These are phyloP conservation scores for Benincasa hispida DNA, from an alignment of 306 rosid genomes.

Conservation along the genomic window DNA sequence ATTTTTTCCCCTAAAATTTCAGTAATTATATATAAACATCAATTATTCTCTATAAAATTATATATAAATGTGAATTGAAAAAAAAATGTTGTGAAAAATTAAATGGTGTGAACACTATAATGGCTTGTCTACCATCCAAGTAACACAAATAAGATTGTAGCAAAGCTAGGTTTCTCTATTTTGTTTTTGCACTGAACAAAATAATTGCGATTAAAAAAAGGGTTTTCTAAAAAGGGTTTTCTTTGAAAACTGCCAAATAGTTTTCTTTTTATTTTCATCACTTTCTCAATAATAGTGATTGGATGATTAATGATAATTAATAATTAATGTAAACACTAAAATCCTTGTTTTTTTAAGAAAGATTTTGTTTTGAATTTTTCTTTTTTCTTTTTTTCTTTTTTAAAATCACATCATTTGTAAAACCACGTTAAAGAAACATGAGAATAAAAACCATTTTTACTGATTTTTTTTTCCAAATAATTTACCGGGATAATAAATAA, in stretches of 20 bases:
- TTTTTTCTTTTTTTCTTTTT: no score
- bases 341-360: not conserved
- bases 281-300: not conserved
- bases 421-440: not conserved
- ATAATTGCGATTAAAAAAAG: no score
- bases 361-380: not conserved
- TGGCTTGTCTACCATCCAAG: not conserved
- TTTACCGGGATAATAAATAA: no score
- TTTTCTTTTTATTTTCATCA: not conserved
- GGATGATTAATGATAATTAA: not conserved
- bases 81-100: not conserved
- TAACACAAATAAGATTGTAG: not conserved
- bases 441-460: no score
- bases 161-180: no score
- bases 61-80: no score
- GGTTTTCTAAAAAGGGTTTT: no score
- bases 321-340: not conserved
- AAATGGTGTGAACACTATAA: not conserved
- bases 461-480: no score
- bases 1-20: not conserved
- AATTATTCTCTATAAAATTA: not conserved
- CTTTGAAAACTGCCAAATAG: not conserved
- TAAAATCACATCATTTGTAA: no score
- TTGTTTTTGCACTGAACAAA: no score
- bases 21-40: not conserved